Evolutionary conservation across 1,284 basidiomycete genomes (phyloP).

Genomic region (Veloboletus limbatus): DNA sequence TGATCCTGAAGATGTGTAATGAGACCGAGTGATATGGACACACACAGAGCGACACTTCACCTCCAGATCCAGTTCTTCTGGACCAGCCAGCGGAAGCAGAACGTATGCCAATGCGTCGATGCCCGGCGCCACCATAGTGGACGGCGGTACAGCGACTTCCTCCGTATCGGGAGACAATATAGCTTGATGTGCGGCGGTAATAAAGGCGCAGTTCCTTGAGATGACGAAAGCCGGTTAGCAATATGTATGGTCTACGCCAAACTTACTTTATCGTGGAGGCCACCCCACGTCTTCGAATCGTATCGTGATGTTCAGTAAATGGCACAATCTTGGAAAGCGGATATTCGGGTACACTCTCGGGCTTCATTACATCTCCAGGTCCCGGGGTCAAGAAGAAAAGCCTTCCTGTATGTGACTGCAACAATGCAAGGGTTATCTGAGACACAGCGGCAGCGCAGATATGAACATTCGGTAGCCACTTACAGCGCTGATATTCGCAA

Average conservation of each 20-base stretch:
- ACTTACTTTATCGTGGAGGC: slow-evolving; percentile 82
- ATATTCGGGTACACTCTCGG: slow-evolving; percentile 56
- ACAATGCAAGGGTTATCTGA: slow-evolving; percentile 3
- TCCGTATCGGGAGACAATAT: slow-evolving; percentile 62
- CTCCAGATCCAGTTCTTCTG: slow-evolving; percentile 91
- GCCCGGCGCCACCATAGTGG: slow-evolving; percentile 63
- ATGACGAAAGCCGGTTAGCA: slow-evolving; percentile 4
- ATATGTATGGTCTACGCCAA: slow-evolving; percentile 6
- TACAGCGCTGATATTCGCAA: slow-evolving; percentile 87
- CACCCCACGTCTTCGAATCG: slow-evolving; percentile 83
- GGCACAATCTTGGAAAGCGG: slow-evolving; percentile 78
- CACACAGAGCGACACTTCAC: slow-evolving; percentile 38
- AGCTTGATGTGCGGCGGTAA: slow-evolving; percentile 63
- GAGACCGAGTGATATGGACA: neutral
- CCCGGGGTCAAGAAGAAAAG: slow-evolving; percentile 68
- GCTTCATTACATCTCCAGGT: slow-evolving; percentile 41
- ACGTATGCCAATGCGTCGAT: slow-evolving; percentile 83
- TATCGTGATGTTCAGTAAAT: slow-evolving; percentile 87
- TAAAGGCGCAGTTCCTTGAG: slow-evolving; percentile 75
- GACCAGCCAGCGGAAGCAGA: slow-evolving; percentile 88
- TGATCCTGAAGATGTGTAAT: slow-evolving; percentile 60
- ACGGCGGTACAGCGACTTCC: slow-evolving; percentile 50
- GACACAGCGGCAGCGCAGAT: neutral
- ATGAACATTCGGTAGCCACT: slow-evolving; percentile 13
- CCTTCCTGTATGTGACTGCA: slow-evolving; percentile 64